Conservation (phyloP, 441 rosid species). For the Pelargonium fulgidum region DNA sequence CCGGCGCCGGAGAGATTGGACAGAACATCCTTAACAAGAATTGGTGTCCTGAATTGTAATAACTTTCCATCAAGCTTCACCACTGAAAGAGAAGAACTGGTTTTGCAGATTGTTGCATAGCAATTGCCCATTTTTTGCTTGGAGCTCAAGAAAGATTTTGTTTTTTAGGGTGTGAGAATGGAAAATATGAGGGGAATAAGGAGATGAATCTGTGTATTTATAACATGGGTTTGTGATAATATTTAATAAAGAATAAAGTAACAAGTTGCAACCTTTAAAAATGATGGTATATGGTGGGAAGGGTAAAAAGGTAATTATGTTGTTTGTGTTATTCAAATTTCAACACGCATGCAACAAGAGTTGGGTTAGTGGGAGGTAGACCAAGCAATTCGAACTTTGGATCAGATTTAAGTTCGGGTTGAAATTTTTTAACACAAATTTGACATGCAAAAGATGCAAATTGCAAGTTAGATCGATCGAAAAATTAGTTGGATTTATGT, state of each 20-base stretch:
- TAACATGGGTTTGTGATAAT: neutral
- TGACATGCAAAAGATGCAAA: no score
- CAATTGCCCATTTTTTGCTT: slow-evolving; percentile 23
- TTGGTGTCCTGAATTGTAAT: slow-evolving; percentile 21
- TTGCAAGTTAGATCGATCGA: no score
- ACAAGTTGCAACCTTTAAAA: neutral
- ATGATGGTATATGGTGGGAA: no score
- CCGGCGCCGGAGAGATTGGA: slow-evolving; percentile 11
- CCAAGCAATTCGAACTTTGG: no score
- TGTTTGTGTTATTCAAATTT: no score
- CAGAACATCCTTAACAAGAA: slow-evolving; percentile 27
- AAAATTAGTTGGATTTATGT: no score
- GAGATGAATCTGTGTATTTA: neutral
- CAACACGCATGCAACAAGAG: no score
- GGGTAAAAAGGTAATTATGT: no score
- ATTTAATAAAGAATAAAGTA: neutral
- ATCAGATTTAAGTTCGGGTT: no score
- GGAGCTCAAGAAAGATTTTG: neutral
- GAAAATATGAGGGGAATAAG: neutral
- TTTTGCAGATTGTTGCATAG: slow-evolving; percentile 2
- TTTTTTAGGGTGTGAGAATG: neutral
- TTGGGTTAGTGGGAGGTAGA: no score
- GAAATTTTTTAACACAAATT: no score
- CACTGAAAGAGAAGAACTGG: slow-evolving; percentile 15
- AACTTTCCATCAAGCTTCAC: slow-evolving; percentile 32